These are phyloP conservation scores for Colletotrichum siamense DNA, from an alignment of 2,329 filamentous ascomycete species.

Conservation along the genomic window DNA sequence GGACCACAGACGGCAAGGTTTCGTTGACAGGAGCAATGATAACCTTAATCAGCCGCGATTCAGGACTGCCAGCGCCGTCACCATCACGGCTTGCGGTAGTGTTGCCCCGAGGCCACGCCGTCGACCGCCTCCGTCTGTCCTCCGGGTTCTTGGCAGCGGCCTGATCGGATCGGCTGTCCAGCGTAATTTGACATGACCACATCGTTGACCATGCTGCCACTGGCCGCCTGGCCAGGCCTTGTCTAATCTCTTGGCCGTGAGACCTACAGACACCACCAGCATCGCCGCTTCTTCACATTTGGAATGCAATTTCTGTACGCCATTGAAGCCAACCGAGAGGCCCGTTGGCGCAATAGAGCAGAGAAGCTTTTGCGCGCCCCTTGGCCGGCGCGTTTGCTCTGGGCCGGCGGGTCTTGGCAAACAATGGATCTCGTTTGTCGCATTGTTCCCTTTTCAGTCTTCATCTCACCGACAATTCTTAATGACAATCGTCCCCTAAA, in stretches of 20 bases:
- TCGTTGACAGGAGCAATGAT: conserved; percentile 1
- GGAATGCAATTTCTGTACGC: background rate
- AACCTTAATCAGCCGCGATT: conserved; percentile 16
- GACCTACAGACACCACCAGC: background rate
- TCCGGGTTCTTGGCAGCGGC: background rate
- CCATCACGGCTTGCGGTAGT: background rate
- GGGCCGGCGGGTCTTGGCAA: background rate
- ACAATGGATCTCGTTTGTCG: background rate
- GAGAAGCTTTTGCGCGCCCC: background rate
- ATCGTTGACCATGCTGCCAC: background rate
- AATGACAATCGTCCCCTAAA: background rate
- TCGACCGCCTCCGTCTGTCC: background rate
- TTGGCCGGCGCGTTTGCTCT: background rate
- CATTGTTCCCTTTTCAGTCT: background rate
- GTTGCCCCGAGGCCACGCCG: background rate
- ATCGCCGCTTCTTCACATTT: background rate
- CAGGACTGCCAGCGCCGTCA: background rate
- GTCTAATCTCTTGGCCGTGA: background rate
- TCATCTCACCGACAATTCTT: background rate
- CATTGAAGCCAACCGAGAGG: background rate
- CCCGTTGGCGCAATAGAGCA: background rate
- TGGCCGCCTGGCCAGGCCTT: background rate
- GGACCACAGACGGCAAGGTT: background rate
- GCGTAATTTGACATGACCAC: background rate
- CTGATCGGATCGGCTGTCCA: background rate